Evolutionary conservation across 2,329 filamentous ascomycete genomes (phyloP).

Genomic region (Diaporthe caulivora): DNA sequence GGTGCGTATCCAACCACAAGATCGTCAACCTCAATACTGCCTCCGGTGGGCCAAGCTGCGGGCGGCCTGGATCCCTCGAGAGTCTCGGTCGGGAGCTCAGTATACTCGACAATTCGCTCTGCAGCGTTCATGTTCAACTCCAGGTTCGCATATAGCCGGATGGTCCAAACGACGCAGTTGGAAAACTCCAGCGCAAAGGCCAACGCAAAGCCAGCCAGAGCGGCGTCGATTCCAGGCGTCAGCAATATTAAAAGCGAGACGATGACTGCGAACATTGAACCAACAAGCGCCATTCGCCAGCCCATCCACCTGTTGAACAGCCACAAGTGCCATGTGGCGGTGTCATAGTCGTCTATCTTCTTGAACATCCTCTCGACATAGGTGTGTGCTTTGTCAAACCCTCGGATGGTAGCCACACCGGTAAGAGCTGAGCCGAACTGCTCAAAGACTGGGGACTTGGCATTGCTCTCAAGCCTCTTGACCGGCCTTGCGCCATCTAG

Average conservation of each 20-base stretch:
- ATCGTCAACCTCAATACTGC: slow-evolving; percentile 78
- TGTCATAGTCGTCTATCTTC: slow-evolving; percentile 76
- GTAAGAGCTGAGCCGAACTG: slow-evolving; percentile 80
- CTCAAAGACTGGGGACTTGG: slow-evolving; percentile 85
- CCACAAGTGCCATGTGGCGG: slow-evolving; percentile 76
- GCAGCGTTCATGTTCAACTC: slow-evolving; percentile 85
- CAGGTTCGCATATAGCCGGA: slow-evolving; percentile 76
- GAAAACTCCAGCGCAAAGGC: slow-evolving; percentile 80
- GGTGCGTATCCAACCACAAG: slow-evolving; percentile 79
- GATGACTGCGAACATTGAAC: slow-evolving; percentile 75
- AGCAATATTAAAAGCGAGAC: slow-evolving; percentile 75
- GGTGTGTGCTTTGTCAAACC: slow-evolving; percentile 75
- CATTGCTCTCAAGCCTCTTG: slow-evolving; percentile 81
- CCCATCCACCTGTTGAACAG: slow-evolving; percentile 83
- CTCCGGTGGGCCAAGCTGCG: slow-evolving; percentile 81
- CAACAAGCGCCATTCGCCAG: slow-evolving; percentile 77
- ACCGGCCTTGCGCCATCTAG: slow-evolving; percentile 79
- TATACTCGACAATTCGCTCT: slow-evolving; percentile 82
- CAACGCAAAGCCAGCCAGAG: slow-evolving; percentile 81
- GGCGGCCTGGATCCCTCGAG: slow-evolving; percentile 72
- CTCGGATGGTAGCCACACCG: slow-evolving; percentile 81
- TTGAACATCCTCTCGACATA: slow-evolving; percentile 79
- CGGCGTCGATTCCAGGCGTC: slow-evolving; percentile 72
- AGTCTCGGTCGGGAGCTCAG: slow-evolving; percentile 75
- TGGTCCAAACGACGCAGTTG: slow-evolving; percentile 71